phyloP scores from a whole-genome alignment of 2,329 filamentous ascomycete species.

The Diaporthe batatas region DNA sequence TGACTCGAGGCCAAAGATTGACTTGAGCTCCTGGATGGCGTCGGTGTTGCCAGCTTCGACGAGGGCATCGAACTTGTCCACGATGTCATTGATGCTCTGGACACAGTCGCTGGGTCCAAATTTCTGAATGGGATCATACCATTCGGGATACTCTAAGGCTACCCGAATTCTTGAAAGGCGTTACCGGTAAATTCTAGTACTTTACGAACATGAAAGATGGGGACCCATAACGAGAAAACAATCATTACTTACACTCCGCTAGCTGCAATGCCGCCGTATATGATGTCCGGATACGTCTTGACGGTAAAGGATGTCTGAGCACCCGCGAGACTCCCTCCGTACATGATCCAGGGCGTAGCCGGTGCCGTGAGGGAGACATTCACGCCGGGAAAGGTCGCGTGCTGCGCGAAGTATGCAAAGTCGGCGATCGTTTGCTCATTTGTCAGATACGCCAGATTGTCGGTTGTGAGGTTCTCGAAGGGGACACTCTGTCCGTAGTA shows the following conservation, averaged over 20 bases:
- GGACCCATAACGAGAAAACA: too few relatives aligned
- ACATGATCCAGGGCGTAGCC: slow-evolving; percentile 50
- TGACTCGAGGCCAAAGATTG: slow-evolving; percentile 60
- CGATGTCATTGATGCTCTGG: slow-evolving; percentile 60
- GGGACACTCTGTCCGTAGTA: slow-evolving; percentile 65
- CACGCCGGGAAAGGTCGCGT: slow-evolving; percentile 59
- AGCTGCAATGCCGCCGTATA: slow-evolving; percentile 63
- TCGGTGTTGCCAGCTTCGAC: slow-evolving; percentile 56
- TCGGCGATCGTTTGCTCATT: slow-evolving; percentile 67
- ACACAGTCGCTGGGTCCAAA: slow-evolving; percentile 64
- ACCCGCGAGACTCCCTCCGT: slow-evolving; percentile 40
- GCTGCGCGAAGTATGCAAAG: slow-evolving; percentile 64
- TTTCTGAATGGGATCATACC: slow-evolving; percentile 64
- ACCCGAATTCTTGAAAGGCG: slow-evolving; percentile 49
- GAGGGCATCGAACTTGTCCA: slow-evolving; percentile 63
- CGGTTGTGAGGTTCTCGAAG: slow-evolving; percentile 61
- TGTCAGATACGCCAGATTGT: slow-evolving; percentile 62
- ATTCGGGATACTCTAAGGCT: slow-evolving; percentile 60
- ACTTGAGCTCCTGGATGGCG: slow-evolving; percentile 60
- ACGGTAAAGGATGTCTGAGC: slow-evolving; percentile 54
- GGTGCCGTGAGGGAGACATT: slow-evolving; percentile 57
- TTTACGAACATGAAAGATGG: too few relatives aligned
- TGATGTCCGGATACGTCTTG: slow-evolving; percentile 58
- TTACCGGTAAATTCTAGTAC: too few relatives aligned
- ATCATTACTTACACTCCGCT: slow-evolving; percentile 52